Percentiles rank a stretch among this genome's conserved stretches.
Conservation (phyloP, 1,139 yeast species). For the Saccharomyces pastorianus region DNA sequence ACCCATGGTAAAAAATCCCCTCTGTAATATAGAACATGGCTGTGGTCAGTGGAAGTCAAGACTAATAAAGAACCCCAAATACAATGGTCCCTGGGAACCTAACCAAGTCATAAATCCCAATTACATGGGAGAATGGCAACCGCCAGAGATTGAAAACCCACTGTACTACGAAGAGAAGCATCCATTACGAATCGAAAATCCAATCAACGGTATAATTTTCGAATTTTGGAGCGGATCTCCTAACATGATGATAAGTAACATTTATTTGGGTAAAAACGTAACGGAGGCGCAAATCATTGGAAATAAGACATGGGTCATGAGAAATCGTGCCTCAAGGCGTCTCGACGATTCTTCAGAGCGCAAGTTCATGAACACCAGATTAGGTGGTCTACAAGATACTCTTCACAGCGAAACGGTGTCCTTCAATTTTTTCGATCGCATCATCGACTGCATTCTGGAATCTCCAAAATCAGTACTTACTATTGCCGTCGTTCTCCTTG, state of each 20-base stretch:
- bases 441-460: not conserved
- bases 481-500: not conserved
- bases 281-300: constrained; percentile 79
- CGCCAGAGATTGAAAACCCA: constrained; percentile 61
- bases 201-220: constrained; percentile 76
- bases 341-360: not conserved
- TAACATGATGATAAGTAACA: constrained; percentile 68
- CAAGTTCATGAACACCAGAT: not conserved
- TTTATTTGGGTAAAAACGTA: constrained; percentile 75
- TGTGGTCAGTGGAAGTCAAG: constrained; percentile 76
- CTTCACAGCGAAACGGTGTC: not conserved
- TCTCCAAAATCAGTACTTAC: not conserved
- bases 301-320: constrained; percentile 48
- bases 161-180: constrained; percentile 48
- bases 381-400: not conserved
- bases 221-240: constrained; percentile 86
- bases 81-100: constrained; percentile 70
- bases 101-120: constrained; percentile 64
- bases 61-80: constrained; percentile 55
- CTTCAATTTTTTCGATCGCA: not conserved
- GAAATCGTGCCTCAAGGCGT: not conserved
- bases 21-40: constrained; percentile 51
- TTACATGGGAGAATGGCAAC: constrained; percentile 75
- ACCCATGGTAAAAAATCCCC: constrained; percentile 63
- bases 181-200: constrained; percentile 52